Conservation (phyloP, 2,329 filamentous ascomycete genomes). For the Aspergillus puulaauensis region DNA sequence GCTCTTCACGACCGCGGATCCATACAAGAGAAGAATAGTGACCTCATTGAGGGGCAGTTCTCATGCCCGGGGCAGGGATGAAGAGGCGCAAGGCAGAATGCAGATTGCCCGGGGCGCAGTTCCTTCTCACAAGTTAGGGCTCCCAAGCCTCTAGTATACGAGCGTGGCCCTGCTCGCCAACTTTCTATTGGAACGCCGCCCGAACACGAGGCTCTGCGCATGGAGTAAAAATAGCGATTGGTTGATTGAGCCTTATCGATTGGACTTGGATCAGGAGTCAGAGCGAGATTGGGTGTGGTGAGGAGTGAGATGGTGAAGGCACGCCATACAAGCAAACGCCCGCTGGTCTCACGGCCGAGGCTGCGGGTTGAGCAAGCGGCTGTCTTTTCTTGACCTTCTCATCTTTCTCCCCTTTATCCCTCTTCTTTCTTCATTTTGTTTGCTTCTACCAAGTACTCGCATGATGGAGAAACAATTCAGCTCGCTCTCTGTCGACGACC, state of each 20-base stretch:
- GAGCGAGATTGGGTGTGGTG: too few species aligned
- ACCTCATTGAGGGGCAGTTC: not conserved
- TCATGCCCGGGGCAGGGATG: not conserved
- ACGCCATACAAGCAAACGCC: not conserved
- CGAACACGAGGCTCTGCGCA: not conserved
- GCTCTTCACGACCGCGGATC: not conserved
- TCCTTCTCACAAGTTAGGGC: not conserved
- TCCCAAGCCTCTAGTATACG: not conserved
- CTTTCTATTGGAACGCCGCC: not conserved
- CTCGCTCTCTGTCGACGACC: slow-evolving; percentile 2
- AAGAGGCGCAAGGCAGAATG: not conserved
- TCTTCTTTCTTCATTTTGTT: not conserved
- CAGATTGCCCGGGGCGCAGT: not conserved
- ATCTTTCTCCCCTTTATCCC: not conserved
- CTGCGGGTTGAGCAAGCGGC: not conserved
- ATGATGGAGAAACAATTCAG: slow-evolving; percentile 5
- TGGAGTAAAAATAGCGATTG: not conserved
- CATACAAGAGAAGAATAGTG: not conserved
- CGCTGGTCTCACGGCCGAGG: not conserved
- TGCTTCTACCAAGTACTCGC: not conserved
- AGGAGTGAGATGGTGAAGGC: too few species aligned
- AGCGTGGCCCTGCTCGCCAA: not conserved
- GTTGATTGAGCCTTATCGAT: not conserved
- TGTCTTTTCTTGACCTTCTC: not conserved
- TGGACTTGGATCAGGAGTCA: not conserved